Percentiles rank a stretch among this genome's conserved stretches.
Evolutionary conservation across 768 basidiomycete genomes (phyloP).

Genomic region (Pisolithus tinctorius): DNA sequence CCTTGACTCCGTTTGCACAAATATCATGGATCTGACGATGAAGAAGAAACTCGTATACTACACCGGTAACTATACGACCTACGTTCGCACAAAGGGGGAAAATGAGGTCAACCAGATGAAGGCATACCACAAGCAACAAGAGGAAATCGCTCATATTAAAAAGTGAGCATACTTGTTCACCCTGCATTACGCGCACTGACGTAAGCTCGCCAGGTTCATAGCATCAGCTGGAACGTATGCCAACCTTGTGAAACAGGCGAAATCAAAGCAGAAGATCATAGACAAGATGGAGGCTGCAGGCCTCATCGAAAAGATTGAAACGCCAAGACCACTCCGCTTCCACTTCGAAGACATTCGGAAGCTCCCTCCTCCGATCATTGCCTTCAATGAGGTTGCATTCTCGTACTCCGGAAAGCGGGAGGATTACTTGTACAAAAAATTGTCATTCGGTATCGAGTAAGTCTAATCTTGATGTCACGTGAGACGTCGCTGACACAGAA

Average conservation of each 20-base stretch:
- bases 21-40: conserved; percentile 91
- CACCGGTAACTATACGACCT: conserved; percentile 87
- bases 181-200: background rate
- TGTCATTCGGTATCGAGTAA: conserved; percentile 95
- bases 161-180: conserved; percentile 48
- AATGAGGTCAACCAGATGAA: conserved; percentile 99
- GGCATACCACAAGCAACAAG: conserved; percentile 97
- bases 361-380: conserved; percentile 95
- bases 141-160: conserved; percentile 97
- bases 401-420: conserved; percentile 86
- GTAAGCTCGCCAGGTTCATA: conserved; percentile 61
- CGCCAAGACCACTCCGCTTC: conserved; percentile 67
- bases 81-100: conserved; percentile 79
- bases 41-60: conserved; percentile 85
- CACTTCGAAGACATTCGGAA: conserved; percentile 94
- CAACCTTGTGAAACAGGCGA: conserved; percentile 96
- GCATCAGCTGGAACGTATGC: conserved; percentile 99
- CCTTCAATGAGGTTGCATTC: conserved; percentile 92
- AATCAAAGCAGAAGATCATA: conserved; percentile 99
- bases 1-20: conserved; percentile 96
- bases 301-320: conserved; percentile 85
- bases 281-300: conserved; percentile 99
- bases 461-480: conserved; percentile 22
- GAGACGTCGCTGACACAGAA: conserved; percentile 3
- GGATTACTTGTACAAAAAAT: conserved; percentile 81